Conservation (phyloP, 371 early-diverging fungal genomes). For the Mucor piriformis region DNA sequence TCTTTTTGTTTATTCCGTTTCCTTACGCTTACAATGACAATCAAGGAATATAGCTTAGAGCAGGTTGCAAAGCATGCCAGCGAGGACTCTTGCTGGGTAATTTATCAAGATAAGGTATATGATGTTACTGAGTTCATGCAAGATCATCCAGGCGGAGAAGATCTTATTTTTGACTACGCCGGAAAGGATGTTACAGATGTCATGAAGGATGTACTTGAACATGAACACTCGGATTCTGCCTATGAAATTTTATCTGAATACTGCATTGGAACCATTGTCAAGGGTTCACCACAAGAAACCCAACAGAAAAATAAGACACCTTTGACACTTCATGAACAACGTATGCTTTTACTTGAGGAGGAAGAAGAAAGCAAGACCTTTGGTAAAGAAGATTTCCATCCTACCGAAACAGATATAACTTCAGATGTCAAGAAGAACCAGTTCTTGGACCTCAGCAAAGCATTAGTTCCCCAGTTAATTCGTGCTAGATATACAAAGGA, state of each 20-base stretch:
- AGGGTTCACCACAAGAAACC: slow-evolving; percentile 26
- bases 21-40: neutral
- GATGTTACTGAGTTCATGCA: slow-evolving; percentile 82
- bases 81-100: slow-evolving; percentile 65
- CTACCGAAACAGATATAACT: slow-evolving; percentile 45
- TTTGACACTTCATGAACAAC: slow-evolving; percentile 29
- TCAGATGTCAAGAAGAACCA: slow-evolving; percentile 57
- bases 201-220: slow-evolving; percentile 77
- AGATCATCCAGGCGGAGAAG: slow-evolving; percentile 84
- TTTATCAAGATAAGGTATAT: slow-evolving; percentile 75
- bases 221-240: slow-evolving; percentile 86
- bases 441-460: slow-evolving; percentile 81
- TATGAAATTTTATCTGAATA: slow-evolving; percentile 82
- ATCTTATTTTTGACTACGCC: slow-evolving; percentile 74
- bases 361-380: slow-evolving; percentile 46
- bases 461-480: slow-evolving; percentile 84
- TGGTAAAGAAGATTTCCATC: slow-evolving; percentile 44
- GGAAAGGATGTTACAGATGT: slow-evolving; percentile 69
- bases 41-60: slow-evolving; percentile 12
- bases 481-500: slow-evolving; percentile 72
- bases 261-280: slow-evolving; percentile 68
- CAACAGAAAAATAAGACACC: neutral
- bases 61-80: slow-evolving; percentile 22
- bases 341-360: slow-evolving; percentile 31
- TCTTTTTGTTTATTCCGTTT: neutral